A percentile compares a stretch with the other conserved stretches of the same genome.
Evolutionary conservation across 805 yeast species (phyloP).

Genomic region (Wickerhamiella dianesei): DNA sequence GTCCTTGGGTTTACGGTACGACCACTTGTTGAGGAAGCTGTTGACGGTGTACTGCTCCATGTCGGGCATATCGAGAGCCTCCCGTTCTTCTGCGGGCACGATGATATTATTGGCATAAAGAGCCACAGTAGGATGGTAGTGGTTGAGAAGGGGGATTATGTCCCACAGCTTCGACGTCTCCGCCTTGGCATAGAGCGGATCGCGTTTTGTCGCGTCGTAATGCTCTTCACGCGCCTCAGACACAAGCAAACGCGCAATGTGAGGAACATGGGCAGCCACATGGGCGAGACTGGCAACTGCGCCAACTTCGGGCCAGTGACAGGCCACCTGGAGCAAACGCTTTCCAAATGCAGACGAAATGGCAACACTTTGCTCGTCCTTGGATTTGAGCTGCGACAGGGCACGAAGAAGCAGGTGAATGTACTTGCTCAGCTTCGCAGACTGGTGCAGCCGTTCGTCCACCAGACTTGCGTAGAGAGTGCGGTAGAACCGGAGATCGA

Average conservation of each 20-base stretch:
- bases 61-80: conserved; percentile 58
- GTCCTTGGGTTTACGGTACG: conserved; percentile 81
- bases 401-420: conserved; percentile 76
- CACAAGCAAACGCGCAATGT: conserved; percentile 61
- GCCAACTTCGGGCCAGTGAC: conserved; percentile 79
- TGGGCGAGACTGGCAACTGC: conserved; percentile 28
- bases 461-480: conserved; percentile 81
- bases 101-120: conserved; percentile 60
- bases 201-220: conserved; percentile 82
- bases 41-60: conserved; percentile 73
- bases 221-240: conserved; percentile 20
- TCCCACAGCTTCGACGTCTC: conserved; percentile 80
- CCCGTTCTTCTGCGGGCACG: conserved; percentile 26
- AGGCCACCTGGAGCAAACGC: conserved; percentile 72
- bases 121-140: conserved; percentile 86
- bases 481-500: conserved; percentile 52
- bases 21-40: conserved; percentile 91
- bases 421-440: conserved; percentile 88
- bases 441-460: conserved; percentile 68
- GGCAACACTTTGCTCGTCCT: conserved; percentile 39
- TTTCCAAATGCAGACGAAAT: conserved; percentile 84
- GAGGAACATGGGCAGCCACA: conserved; percentile 35
- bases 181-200: conserved; percentile 86
- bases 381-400: conserved; percentile 32
- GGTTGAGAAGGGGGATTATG: conserved; percentile 52